Evolutionary conservation across 1,284 basidiomycete species (phyloP).

Genomic region (Ceratobasidium sp.): DNA sequence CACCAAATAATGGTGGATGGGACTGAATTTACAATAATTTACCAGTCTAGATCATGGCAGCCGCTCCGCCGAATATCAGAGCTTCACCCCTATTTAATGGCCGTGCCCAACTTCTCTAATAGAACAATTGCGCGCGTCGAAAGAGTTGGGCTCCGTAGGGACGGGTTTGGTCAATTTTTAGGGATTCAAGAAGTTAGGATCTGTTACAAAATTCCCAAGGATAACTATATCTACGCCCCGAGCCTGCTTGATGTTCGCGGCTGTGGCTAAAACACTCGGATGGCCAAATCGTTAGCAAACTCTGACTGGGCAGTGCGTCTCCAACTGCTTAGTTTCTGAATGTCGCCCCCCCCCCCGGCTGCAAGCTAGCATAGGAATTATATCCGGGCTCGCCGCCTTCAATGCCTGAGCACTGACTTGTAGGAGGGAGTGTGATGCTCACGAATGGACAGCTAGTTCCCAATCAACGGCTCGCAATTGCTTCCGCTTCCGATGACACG

Average conservation of each 20-base stretch:
- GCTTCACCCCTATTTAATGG: no score
- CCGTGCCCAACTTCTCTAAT: no score
- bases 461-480: conserved; percentile 24
- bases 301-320: conserved; percentile 70
- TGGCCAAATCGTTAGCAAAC: conserved; percentile 85
- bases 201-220: conserved; percentile 64
- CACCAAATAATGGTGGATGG: no score
- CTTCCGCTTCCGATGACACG: conserved; percentile 31
- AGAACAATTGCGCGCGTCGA: conserved; percentile 84
- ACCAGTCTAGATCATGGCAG: no score
- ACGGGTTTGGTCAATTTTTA: conserved; percentile 47
- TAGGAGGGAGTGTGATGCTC: conserved; percentile 32
- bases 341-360: conserved; percentile 66
- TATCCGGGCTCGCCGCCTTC: conserved; percentile 36
- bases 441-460: conserved; percentile 30
- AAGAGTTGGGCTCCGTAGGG: conserved; percentile 68
- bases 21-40: no score
- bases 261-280: conserved; percentile 70
- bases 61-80: no score
- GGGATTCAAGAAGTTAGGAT: conserved; percentile 56
- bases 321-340: conserved; percentile 88
- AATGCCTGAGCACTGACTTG: conserved; percentile 33
- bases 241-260: conserved; percentile 73
- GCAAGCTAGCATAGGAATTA: conserved; percentile 12
- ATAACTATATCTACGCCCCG: conserved; percentile 76